Conservation (phyloP, 345 rosid genomes). For the Orychophragmus violaceus region DNA sequence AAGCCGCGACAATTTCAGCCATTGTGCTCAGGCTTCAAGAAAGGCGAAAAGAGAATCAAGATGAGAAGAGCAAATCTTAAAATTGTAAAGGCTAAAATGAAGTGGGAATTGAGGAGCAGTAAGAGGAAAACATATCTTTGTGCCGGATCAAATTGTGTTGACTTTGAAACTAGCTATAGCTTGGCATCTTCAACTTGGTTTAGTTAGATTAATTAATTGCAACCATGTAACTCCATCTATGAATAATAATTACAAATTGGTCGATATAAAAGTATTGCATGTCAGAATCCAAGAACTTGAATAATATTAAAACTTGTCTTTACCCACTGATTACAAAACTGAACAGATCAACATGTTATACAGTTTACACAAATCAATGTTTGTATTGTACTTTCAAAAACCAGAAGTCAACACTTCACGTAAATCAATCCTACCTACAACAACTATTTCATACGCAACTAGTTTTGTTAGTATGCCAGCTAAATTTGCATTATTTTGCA, state of each 20-base stretch:
- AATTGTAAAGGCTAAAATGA: not conserved
- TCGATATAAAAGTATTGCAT: no score
- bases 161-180: not conserved
- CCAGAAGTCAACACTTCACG: no score
- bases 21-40: not conserved
- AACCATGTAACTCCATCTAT: not conserved
- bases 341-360: not conserved
- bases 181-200: not conserved
- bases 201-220: no score
- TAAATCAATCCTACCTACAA: no score
- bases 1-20: not conserved
- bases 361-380: not conserved
- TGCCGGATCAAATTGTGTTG: not conserved
- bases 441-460: no score
- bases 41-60: not conserved
- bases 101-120: not conserved
- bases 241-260: not conserved
- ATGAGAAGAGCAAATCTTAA: not conserved
- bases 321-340: not conserved
- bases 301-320: not conserved
- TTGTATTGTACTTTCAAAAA: not conserved
- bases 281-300: no score
- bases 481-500: not conserved
- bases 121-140: not conserved
- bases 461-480: no score